Evolutionary conservation across 148 eudicot genomes (phyloP).

Genomic region (Chenopodium album): DNA sequence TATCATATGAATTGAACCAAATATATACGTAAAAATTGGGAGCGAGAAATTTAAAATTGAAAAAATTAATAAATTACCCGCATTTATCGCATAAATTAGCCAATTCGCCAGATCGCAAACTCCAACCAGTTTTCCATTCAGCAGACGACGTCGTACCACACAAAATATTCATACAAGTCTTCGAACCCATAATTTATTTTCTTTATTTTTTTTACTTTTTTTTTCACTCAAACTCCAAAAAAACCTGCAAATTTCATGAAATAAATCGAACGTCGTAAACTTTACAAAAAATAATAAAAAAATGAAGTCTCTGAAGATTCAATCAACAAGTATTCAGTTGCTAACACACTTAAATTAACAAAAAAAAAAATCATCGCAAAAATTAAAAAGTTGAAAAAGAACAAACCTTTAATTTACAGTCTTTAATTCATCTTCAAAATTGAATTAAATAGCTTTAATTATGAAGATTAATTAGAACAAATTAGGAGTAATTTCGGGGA

Average conservation of each 20-base stretch:
- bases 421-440: not conserved
- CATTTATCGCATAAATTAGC: conserved; percentile 77
- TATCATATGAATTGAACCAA: not conserved
- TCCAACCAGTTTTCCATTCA: conserved; percentile 82
- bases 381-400: not conserved
- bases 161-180: conserved; percentile 65
- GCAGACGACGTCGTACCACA: conserved; percentile 57
- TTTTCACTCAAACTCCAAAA: not conserved
- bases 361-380: not conserved
- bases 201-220: not conserved
- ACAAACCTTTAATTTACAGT: conserved; percentile 18
- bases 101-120: conserved; percentile 74
- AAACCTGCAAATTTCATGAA: conserved; percentile 24
- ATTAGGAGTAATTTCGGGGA: not conserved
- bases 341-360: not conserved
- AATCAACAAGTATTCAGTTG: conserved; percentile 11
- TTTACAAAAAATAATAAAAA: not conserved
- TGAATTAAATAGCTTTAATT: not conserved
- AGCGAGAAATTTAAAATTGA: not conserved
- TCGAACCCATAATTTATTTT: conserved; percentile 36
- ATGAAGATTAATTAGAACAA: not conserved
- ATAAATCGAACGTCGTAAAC: conserved; percentile 21
- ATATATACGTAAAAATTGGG: not conserved
- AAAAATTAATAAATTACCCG: conserved; percentile 49
- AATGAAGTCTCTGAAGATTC: not conserved